Evolutionary conservation across 805 yeast species (phyloP), one percentile per base, ranked within the genome.

Genomic region (Zygotorulaspora chibaensis): DNA sequence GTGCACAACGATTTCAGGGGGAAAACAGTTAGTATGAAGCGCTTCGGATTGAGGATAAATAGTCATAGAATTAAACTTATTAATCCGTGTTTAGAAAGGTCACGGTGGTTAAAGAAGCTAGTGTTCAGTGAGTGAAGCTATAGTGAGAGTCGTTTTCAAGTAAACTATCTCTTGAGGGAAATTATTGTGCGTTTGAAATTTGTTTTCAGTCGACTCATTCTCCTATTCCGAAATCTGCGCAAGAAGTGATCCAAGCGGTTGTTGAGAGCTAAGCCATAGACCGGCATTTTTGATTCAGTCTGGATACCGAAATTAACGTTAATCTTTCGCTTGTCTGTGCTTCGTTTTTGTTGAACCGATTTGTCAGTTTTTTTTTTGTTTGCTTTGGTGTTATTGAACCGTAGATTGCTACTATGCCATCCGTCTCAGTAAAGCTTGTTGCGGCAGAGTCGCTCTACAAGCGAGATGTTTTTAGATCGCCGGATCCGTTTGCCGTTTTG

Each of bases 401-500:
- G 33, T 29, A 12, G 33, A 29, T 13, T 13, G 33, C n/a, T 29
- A 29, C 15, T 12, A 60, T 61, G 66, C 51, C 61, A 6, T 52
- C 64, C 5, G 75, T 83, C 54, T 75, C 75, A 47, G 89, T 84
- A 34, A 83, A 84, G 61, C 78, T 93, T 34, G 91, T 93, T 36
- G 98, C 97, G 12, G 97, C 98, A 11, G 99, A 93, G 66, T 87
- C 96, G 20, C 81, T 93, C 46, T 88, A 87, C 68, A 93, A 93
- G 69, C 77, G 99, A 52, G 99, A 93, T 66, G 90, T 93, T 18
- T 87, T 90, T 65, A 81, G 96, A 46, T 86, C 90, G 51, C 99
- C 99, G 2, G 99, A 93, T 67, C 99, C 99, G 9, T 93, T 93
- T 70, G 96, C 97, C 1, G 98, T 93, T 29, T 73, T 93, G 51